A percentile compares a stretch with the other conserved stretches of the same genome.
phyloP scores from a whole-genome alignment of 768 basidiomycete species.

The Boletellus ananiceps region DNA sequence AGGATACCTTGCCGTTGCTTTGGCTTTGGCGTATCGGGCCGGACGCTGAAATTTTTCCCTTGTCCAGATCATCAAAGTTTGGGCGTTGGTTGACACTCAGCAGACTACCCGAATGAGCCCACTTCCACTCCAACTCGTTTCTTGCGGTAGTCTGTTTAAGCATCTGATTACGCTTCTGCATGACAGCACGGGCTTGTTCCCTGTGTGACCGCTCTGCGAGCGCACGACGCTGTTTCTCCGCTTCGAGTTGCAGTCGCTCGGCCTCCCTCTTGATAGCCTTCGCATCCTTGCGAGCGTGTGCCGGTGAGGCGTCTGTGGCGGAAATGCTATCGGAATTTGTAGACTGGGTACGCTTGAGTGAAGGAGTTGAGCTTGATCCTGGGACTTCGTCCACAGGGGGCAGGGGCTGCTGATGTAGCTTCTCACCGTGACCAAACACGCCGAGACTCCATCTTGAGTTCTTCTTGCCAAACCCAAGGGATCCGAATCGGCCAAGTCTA shows the following conservation, averaged over 20 bases:
- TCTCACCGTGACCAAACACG: constrained; percentile 73
- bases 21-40: constrained; percentile 63
- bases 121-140: constrained; percentile 62
- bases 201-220: constrained; percentile 68
- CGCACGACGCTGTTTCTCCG: constrained; percentile 79
- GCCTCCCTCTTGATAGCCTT: constrained; percentile 83
- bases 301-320: constrained; percentile 44
- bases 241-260: constrained; percentile 70
- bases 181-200: constrained; percentile 89
- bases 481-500: constrained; percentile 55
- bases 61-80: constrained; percentile 27
- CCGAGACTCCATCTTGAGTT: constrained; percentile 57
- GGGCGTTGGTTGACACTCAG: constrained; percentile 37
- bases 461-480: constrained; percentile 67
- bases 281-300: constrained; percentile 46
- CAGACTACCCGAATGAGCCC: constrained; percentile 38
- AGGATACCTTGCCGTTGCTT: constrained; percentile 35
- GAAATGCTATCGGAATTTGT: constrained; percentile 71
- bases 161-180: constrained; percentile 82
- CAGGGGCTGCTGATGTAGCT: constrained; percentile 53
- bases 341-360: constrained; percentile 76
- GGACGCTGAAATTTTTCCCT: constrained; percentile 52
- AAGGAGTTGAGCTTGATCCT: constrained; percentile 50
- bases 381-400: constrained; percentile 73
- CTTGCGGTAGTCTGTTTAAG: constrained; percentile 50